These are phyloP conservation scores for Chrysoporthe puriensis DNA, from an alignment of 2,329 filamentous ascomycete genomes.

Conservation along the genomic window DNA sequence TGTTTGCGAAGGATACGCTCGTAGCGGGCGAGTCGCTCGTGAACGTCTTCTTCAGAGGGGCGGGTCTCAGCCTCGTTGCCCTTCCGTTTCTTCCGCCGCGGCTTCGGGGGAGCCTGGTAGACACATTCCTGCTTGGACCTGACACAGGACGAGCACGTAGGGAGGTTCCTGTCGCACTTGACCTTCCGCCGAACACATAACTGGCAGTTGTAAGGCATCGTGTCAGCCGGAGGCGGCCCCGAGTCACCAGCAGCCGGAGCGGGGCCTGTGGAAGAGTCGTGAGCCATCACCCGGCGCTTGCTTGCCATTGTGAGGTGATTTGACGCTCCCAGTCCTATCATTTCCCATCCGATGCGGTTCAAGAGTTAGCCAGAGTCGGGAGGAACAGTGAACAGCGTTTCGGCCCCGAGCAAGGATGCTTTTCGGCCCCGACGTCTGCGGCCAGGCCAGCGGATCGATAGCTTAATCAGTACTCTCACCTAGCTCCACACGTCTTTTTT, in stretches of 20 bases:
- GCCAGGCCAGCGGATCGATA: not conserved
- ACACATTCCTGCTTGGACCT: constrained; percentile 40
- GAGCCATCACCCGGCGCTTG: not conserved
- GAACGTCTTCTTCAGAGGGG: constrained; percentile 34
- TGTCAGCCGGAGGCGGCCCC: not conserved
- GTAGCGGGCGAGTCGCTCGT: constrained; percentile 44
- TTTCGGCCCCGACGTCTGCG: not conserved
- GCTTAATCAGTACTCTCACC: not conserved
- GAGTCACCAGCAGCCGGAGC: not conserved
- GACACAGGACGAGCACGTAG: constrained; percentile 34
- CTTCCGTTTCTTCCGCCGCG: constrained; percentile 42
- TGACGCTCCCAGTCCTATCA: not conserved
- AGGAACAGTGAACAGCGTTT: not conserved
- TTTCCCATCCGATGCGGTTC: not conserved
- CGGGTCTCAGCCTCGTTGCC: not conserved
- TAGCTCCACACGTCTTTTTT: too few species aligned
- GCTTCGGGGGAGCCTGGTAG: constrained; percentile 45
- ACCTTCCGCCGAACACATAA: constrained; percentile 37
- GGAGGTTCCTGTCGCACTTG: constrained; percentile 35
- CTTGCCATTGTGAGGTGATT: not conserved
- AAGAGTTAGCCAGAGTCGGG: not conserved
- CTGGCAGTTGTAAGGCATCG: constrained; percentile 34
- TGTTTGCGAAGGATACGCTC: constrained; percentile 44
- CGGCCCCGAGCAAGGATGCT: not conserved
- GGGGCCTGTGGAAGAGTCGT: not conserved